Evolutionary conservation across 441 rosid genomes (phyloP).

Genomic region (Pelargonium citronellum): DNA sequence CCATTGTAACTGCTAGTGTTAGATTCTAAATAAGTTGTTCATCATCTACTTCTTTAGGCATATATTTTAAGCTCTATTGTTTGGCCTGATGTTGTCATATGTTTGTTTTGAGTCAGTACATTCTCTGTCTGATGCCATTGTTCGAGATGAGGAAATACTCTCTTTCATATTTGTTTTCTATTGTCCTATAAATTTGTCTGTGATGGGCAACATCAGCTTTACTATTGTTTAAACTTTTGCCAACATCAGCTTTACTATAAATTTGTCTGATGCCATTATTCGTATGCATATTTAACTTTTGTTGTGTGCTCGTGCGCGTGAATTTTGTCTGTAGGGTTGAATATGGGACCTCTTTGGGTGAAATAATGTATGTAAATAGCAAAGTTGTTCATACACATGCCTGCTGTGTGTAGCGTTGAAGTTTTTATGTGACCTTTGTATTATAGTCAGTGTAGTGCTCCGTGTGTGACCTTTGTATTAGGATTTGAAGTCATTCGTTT

Average conservation of each 20-base stretch:
- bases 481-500: not conserved
- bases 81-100: not conserved
- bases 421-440: not conserved
- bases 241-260: too few species aligned
- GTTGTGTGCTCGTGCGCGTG: not conserved
- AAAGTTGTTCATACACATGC: too few species aligned
- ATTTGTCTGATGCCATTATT: too few species aligned
- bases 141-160: not conserved
- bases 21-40: not conserved
- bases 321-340: not conserved
- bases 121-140: not conserved
- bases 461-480: not conserved
- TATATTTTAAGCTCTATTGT: not conserved
- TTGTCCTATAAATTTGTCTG: not conserved
- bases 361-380: not conserved
- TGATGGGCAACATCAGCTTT: not conserved
- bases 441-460: not conserved
- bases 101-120: not conserved
- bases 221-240: too few species aligned
- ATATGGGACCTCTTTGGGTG: not conserved
- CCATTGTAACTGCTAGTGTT: conserved; percentile 1
- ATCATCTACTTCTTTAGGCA: not conserved
- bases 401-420: too few species aligned
- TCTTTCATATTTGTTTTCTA: not conserved
- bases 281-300: not conserved